phyloP scores from a whole-genome alignment of 164 flowering plant genomes.

The Platanus orientalis region DNA sequence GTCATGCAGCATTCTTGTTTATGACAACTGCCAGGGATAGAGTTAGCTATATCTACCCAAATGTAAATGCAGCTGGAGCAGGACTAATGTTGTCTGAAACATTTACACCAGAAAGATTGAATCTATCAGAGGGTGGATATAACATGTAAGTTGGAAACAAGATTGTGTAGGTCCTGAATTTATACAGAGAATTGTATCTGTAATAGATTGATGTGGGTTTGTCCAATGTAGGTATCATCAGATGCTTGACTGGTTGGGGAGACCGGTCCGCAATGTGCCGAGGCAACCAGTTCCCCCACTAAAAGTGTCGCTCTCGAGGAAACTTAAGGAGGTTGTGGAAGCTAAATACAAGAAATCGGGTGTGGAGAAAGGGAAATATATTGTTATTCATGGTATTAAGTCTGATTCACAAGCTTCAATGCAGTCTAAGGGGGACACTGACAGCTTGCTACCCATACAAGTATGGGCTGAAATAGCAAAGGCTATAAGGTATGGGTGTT shows the following conservation, averaged over 20 bases:
- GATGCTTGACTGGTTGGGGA: constrained; percentile 81
- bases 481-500: constrained; percentile 41
- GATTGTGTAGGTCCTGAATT: background rate
- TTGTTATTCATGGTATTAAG: constrained; percentile 79
- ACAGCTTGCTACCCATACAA: constrained; percentile 73
- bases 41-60: constrained; percentile 81
- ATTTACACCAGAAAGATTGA: constrained; percentile 49
- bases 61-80: constrained; percentile 94
- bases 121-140: constrained; percentile 74
- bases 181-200: background rate
- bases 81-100: constrained; percentile 67
- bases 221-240: constrained; percentile 55
- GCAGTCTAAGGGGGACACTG: constrained; percentile 84
- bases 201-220: background rate
- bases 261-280: constrained; percentile 61
- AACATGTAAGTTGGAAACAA: constrained; percentile 23
- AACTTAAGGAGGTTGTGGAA: constrained; percentile 64
- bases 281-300: constrained; percentile 67
- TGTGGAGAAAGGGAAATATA: constrained; percentile 62
- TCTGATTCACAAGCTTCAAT: constrained; percentile 81
- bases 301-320: constrained; percentile 67
- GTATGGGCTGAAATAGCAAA: constrained; percentile 67
- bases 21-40: constrained; percentile 75
- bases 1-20: constrained; percentile 81
- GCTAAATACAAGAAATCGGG: constrained; percentile 62